phyloP scores from a whole-genome alignment of 1,284 basidiomycete species.

The Erythrobasidium hasegawianum region DNA sequence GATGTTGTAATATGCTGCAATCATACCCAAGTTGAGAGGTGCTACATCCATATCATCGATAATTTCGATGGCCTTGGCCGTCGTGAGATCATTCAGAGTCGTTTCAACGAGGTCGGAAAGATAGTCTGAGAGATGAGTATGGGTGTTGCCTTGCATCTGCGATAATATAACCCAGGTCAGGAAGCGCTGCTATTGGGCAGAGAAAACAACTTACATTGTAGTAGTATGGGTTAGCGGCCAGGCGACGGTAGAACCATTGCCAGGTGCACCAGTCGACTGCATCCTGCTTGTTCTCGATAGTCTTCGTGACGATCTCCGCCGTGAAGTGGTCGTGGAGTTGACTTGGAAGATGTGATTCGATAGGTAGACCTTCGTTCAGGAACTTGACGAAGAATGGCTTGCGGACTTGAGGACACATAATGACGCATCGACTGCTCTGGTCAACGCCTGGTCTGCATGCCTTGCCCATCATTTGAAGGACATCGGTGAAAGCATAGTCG shows the following conservation, averaged over 20 bases:
- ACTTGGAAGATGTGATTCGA: conserved; percentile 85
- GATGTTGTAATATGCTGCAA: conserved; percentile 90
- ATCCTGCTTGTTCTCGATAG: conserved; percentile 91
- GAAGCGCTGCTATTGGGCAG: neutral
- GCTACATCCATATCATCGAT: conserved; percentile 91
- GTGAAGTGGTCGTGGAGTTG: conserved; percentile 95
- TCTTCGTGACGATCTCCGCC: conserved; percentile 96
- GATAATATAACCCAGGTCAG: neutral
- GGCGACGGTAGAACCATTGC: conserved; percentile 93
- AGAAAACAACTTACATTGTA: conserved; percentile 59
- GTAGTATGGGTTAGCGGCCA: conserved; percentile 76
- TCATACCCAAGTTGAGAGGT: conserved; percentile 90
- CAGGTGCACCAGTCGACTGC: conserved; percentile 76
- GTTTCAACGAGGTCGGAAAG: conserved; percentile 93
- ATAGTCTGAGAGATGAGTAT: conserved; percentile 88
- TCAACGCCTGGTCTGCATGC: conserved; percentile 86
- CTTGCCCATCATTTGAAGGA: conserved; percentile 97
- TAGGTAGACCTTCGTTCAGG: conserved; percentile 91
- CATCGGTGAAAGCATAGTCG: conserved; percentile 95
- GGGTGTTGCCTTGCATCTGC: conserved; percentile 76
- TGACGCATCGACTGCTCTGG: conserved; percentile 79
- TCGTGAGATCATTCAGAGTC: conserved; percentile 85
- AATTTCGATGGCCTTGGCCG: conserved; percentile 85
- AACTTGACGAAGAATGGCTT: conserved; percentile 81
- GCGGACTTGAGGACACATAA: conserved; percentile 82